Evolutionary conservation across 495 filamentous ascomycete species (phyloP).

Genomic region (Neurospora pannonica): DNA sequence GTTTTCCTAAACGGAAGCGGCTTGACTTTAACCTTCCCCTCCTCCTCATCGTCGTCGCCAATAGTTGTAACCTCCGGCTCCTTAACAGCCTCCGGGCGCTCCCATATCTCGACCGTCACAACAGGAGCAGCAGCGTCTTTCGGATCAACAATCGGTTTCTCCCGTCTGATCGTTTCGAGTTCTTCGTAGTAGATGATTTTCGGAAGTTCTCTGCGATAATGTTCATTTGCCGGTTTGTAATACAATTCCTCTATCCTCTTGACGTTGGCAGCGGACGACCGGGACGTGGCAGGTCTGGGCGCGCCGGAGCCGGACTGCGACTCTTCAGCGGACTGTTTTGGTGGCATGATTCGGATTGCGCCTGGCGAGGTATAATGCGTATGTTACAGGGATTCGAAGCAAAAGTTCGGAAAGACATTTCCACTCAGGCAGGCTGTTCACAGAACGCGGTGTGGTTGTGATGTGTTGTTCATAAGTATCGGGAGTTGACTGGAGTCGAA

Average conservation of each 20-base stretch:
- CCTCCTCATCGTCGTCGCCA: background rate
- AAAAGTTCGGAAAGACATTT: background rate
- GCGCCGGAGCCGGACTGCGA: background rate
- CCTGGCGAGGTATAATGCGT: background rate
- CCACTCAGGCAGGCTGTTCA: background rate
- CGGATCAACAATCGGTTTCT: constrained; percentile 1
- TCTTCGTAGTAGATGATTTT: background rate
- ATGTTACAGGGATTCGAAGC: background rate
- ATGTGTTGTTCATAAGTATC: background rate
- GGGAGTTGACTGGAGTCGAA: background rate
- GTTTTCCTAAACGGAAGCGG: background rate
- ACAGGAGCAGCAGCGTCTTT: background rate
- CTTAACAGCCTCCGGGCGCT: background rate
- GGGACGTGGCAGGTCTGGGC: background rate
- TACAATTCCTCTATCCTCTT: background rate
- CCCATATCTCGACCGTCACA: background rate
- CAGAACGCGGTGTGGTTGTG: background rate
- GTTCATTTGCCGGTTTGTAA: background rate
- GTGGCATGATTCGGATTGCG: background rate
- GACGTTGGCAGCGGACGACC: background rate
- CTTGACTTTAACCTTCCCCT: background rate
- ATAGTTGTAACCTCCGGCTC: too few relatives aligned
- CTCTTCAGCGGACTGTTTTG: background rate
- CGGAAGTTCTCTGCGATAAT: background rate
- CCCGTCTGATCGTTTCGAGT: constrained; percentile 3